Evolutionary conservation across 2,329 filamentous ascomycete species (phyloP).

Genomic region (Biscogniauxia marginata): DNA sequence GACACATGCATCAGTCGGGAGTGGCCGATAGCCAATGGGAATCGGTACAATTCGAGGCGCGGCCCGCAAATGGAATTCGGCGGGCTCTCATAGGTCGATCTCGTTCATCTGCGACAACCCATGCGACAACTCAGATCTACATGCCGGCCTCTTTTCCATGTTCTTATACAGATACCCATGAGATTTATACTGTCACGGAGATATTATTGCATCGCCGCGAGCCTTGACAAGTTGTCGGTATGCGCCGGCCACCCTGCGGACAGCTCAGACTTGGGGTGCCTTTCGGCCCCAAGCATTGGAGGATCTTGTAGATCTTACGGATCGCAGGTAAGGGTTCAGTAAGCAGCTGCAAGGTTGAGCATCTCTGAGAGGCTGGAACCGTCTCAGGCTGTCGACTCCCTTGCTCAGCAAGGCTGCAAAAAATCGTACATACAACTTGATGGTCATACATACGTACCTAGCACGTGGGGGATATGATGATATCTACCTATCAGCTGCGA

Average conservation of each 20-base stretch:
- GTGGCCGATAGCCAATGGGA: not conserved
- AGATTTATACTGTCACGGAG: not conserved
- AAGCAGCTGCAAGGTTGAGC: not conserved
- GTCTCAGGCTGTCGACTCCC: not conserved
- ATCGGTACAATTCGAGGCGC: not conserved
- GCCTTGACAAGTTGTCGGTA: not conserved
- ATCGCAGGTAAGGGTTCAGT: not conserved
- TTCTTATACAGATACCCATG: not conserved
- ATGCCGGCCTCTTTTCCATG: not conserved
- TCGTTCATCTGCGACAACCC: not conserved
- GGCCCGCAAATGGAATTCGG: not conserved
- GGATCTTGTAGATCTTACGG: not conserved
- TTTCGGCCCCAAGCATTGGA: not conserved
- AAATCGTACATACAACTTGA: not conserved
- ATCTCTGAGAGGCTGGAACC: not conserved
- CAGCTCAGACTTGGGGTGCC: not conserved
- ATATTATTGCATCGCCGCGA: not conserved
- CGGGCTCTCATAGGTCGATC: not conserved
- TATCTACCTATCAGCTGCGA: not conserved
- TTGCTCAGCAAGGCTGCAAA: not conserved
- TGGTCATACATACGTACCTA: not conserved
- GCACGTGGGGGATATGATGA: not conserved
- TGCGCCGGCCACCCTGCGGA: not conserved
- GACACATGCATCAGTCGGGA: not conserved
- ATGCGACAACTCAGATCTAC: not conserved